Conservation (phyloP, 768 basidiomycete genomes). For the Mrakia frigida region DNA sequence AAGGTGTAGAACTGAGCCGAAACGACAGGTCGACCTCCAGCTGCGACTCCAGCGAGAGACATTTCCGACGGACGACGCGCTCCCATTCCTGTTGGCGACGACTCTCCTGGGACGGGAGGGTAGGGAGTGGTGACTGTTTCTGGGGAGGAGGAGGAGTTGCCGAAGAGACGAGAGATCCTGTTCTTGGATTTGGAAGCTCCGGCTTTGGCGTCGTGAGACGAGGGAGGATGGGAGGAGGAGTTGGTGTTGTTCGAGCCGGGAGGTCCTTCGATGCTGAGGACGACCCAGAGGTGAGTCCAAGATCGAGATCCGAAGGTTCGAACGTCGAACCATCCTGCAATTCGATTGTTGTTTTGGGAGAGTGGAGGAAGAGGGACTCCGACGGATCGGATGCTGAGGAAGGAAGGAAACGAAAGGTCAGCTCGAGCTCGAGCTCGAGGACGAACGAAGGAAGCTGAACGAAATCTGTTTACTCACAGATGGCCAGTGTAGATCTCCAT, state of each 20-base stretch:
- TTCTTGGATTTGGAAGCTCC: conserved; percentile 44
- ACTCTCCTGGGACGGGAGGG: conserved; percentile 24
- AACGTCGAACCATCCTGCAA: conserved; percentile 33
- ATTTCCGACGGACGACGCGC: conserved; percentile 47
- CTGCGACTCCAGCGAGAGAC: neutral
- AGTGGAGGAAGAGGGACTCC: conserved; percentile 5
- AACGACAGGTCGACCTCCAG: conserved; percentile 42
- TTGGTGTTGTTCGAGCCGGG: neutral
- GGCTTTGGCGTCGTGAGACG: neutral
- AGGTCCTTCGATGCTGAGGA: conserved; percentile 19
- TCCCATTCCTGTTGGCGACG: conserved; percentile 34
- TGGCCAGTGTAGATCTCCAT: conserved; percentile 98
- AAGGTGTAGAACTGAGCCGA: conserved; percentile 43
- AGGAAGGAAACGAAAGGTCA: neutral
- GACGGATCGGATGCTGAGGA: conserved; percentile 12
- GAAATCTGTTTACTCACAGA: conserved; percentile 43
- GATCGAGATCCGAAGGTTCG: conserved; percentile 21
- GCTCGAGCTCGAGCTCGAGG: conserved; percentile 53
- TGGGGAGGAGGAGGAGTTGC: neutral
- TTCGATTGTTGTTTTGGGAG: neutral
- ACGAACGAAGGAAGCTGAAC: conserved; percentile 51
- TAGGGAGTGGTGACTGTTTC: conserved; percentile 17
- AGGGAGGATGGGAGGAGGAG: neutral
- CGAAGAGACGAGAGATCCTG: conserved; percentile 65
- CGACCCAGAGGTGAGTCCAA: conserved; percentile 32